These are phyloP conservation scores for Lyophyllum atratum DNA, from an alignment of 768 basidiomycete species.

Conservation along the genomic window DNA sequence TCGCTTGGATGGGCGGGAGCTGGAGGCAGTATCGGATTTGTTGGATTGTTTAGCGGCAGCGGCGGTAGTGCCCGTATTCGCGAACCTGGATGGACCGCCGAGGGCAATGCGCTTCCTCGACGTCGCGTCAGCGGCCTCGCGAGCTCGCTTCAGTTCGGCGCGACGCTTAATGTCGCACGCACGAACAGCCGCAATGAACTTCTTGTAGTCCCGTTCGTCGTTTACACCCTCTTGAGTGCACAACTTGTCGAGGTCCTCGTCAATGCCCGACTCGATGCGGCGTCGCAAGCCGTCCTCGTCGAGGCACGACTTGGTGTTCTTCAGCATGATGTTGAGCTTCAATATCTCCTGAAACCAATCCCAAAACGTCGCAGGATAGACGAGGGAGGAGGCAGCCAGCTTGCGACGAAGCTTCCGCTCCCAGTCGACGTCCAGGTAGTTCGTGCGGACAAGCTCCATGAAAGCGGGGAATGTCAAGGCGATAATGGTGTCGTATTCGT, in stretches of 20 bases:
- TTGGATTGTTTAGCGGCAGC: no score
- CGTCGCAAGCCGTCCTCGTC: background rate
- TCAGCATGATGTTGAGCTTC: background rate
- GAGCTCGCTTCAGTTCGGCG: background rate
- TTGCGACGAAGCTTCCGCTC: background rate
- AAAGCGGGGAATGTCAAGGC: background rate
- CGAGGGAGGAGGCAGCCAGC: background rate
- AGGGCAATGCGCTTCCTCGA: background rate
- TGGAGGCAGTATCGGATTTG: no score
- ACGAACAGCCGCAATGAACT: background rate
- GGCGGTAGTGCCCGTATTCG: background rate
- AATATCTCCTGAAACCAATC: background rate
- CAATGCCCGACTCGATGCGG: background rate
- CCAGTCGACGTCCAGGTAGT: background rate
- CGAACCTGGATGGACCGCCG: background rate
- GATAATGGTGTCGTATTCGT: background rate
- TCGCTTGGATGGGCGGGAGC: background rate
- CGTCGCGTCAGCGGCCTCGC: background rate
- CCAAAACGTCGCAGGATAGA: no score
- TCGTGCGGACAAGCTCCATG: background rate
- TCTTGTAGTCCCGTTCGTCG: background rate
- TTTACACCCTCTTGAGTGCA: background rate
- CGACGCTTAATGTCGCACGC: background rate
- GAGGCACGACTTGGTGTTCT: background rate
- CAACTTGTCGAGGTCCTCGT: background rate